Base-by-base conservation (phyloP, 768 basidiomycete species). In the Amanita brunnescens region DNA sequence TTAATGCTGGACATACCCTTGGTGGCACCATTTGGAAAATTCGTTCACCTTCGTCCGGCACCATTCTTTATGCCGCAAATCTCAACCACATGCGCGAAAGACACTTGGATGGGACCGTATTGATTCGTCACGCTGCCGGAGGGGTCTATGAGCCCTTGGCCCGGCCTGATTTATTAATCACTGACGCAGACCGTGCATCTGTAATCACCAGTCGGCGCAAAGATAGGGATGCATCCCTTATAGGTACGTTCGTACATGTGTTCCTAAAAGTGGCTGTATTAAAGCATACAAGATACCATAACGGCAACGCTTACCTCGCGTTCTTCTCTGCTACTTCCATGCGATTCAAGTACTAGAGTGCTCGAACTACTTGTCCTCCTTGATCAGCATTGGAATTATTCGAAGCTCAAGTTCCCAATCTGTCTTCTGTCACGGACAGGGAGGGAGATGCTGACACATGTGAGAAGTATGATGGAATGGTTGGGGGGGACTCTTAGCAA, bases 21-120 rank as follows among this genome's bases (percentile, higher is more conserved):
- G 96, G 96, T 54, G 96, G 95, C 39, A 91, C 94, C 5, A 88
- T 99, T 56, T 98, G 93, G 93, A 97, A 97, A 63, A 87, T 99
- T 55, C 84, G 96, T n/a, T 97, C 94, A 0, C 93, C 96, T 2
- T 92, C 93, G 0, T 90, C 91, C 9, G 95, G 94, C 2, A 97
- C 96, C 2, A 86, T 98, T 30, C 72, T 98, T 21, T 97, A 99
- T 63, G 93, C 93, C 7, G 90, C 97, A 14, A 81, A 92, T 58
- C 75, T 97, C 72, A 98, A 98, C 64, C 96, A 99, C 65, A 94
- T 91, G 79, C 80, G 81, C 49, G 96, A 99, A 64, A 81, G 94
- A 32, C 95, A 97, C 70, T 74, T 99, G 26, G 93, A 98, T 57
- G 92, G 92, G 32, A 94, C 94, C 0, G 86, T 95, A 1, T 78